A percentile compares a stretch with the other conserved stretches of the same genome.
These are phyloP conservation scores for Fraxinus americana DNA, from an alignment of 257 asterid genomes.

Conservation along the genomic window DNA sequence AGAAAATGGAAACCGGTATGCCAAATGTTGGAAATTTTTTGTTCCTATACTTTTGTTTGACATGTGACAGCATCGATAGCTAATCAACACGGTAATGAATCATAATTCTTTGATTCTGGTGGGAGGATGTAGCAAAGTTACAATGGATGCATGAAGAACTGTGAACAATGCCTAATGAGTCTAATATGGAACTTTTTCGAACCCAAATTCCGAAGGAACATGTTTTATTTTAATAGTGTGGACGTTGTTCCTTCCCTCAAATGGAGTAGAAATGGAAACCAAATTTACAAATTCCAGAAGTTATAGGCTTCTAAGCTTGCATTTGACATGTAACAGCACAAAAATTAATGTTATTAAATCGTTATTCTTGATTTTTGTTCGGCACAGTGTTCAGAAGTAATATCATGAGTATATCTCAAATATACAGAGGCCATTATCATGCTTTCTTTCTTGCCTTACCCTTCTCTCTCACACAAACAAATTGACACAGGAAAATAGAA, in stretches of 20 bases:
- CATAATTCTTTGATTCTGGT: background rate
- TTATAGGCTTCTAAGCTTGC: background rate
- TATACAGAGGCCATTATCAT: too few relatives aligned
- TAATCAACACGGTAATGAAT: background rate
- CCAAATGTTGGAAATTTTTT: background rate
- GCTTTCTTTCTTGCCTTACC: background rate
- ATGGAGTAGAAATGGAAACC: background rate
- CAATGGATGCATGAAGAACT: background rate
- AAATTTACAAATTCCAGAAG: background rate
- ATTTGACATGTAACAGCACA: background rate
- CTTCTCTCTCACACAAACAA: background rate
- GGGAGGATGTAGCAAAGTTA: background rate
- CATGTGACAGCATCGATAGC: background rate
- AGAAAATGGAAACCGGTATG: background rate
- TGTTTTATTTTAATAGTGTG: background rate
- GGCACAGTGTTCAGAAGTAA: too few relatives aligned
- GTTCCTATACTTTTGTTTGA: background rate
- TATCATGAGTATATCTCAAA: too few relatives aligned
- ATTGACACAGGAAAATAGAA: background rate
- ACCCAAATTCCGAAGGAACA: background rate
- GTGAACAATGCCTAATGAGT: background rate
- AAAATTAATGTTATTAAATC: too few relatives aligned
- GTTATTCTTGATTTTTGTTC: background rate
- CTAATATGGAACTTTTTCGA: background rate
- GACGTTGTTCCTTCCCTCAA: background rate